Evolutionary conservation across 2,329 filamentous ascomycete species (phyloP).

Genomic region (Sarocladium kiliense): DNA sequence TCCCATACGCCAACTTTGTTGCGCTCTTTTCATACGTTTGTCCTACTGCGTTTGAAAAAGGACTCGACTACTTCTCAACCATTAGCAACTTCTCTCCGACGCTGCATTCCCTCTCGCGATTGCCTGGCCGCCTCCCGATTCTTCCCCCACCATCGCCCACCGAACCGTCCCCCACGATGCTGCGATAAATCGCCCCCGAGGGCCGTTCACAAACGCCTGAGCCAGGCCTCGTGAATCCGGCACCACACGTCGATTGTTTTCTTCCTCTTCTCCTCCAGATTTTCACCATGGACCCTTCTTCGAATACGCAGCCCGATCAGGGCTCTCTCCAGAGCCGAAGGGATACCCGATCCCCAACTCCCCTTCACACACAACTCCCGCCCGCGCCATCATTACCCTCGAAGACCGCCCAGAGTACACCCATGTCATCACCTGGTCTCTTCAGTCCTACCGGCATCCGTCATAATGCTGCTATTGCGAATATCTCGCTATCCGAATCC

Average conservation of each 20-base stretch:
- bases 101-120: background rate
- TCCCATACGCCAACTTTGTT: background rate
- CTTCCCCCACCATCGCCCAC: constrained; percentile 6
- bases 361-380: constrained; percentile 23
- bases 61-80: background rate
- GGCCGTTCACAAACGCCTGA: constrained; percentile 5
- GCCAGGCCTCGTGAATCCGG: constrained; percentile 2
- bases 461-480: constrained; percentile 30
- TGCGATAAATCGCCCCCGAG: constrained; percentile 7
- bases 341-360: constrained; percentile 2
- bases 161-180: constrained; percentile 4
- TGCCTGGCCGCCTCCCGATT: background rate
- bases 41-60: background rate
- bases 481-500: constrained; percentile 45
- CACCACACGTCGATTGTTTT: background rate
- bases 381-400: constrained; percentile 34
- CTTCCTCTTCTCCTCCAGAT: background rate
- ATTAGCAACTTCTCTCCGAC: background rate
- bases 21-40: background rate
- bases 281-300: background rate
- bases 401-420: constrained; percentile 50
- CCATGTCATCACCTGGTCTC: constrained; percentile 56
- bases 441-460: constrained; percentile 48
- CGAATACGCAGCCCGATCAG: background rate
- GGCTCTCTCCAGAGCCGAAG: background rate